Percentiles rank a stretch among this genome's conserved stretches.
Evolutionary conservation across 192 early-diverging fungal species (phyloP).

Genomic region (Backusella westeae): DNA sequence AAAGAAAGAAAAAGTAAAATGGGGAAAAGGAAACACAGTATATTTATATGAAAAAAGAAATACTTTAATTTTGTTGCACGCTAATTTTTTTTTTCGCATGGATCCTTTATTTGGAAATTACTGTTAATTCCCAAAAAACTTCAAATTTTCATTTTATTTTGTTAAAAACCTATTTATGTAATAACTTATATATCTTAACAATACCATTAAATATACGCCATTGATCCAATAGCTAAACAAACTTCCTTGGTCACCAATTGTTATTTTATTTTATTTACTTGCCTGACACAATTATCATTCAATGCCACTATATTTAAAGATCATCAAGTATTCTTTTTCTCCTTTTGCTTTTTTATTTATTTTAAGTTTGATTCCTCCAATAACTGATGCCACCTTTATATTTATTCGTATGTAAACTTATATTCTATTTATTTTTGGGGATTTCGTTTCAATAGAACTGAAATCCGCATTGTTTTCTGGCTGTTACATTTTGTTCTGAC

Average conservation of each 20-base stretch:
- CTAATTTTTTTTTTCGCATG: background rate
- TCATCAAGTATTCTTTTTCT: background rate
- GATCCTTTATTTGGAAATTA: background rate
- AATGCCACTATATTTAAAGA: background rate
- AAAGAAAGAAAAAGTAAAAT: slow-evolving; percentile 10
- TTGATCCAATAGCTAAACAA: background rate
- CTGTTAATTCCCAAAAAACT: background rate
- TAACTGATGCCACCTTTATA: background rate
- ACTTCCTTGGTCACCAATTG: background rate
- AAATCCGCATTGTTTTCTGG: background rate
- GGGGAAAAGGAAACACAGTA: background rate
- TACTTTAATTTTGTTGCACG: background rate
- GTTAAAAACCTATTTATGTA: background rate
- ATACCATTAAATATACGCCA: background rate
- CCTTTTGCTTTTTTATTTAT: background rate
- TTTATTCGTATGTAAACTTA: background rate
- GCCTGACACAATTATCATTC: background rate
- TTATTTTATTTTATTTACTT: background rate
- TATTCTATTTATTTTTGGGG: background rate
- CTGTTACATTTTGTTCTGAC: background rate
- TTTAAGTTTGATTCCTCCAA: background rate
- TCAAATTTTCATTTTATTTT: background rate
- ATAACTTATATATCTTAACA: background rate
- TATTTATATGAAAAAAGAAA: slow-evolving; percentile 10
- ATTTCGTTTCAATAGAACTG: background rate